Percentiles rank a stretch among this genome's conserved stretches.
Conservation (phyloP, 768 basidiomycete genomes). For the Lactifluus hygrophoroides region DNA sequence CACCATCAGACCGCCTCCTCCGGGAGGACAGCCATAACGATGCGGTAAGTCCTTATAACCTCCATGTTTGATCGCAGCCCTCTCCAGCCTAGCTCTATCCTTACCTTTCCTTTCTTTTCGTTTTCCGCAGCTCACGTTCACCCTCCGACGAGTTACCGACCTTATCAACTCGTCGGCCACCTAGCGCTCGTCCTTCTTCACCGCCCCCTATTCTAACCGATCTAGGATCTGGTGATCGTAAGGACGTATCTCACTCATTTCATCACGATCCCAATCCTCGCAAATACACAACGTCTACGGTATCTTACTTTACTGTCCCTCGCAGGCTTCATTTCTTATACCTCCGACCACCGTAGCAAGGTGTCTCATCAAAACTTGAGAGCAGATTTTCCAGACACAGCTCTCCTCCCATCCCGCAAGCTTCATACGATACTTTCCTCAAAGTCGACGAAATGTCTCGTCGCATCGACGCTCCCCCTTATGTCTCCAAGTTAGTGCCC, state of each 20-base stretch:
- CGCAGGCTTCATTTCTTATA: not conserved
- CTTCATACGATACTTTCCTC: constrained; percentile 18
- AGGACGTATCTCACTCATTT: constrained; percentile 8
- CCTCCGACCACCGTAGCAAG: not conserved
- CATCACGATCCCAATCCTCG: constrained; percentile 7
- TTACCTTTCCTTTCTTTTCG: constrained; percentile 9
- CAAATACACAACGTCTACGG: not conserved
- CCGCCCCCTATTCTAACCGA: constrained; percentile 10
- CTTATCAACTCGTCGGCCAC: constrained; percentile 9
- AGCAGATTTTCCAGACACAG: not conserved
- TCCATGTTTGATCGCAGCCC: constrained; percentile 3
- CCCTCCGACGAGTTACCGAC: constrained; percentile 7
- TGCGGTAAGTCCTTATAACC: constrained; percentile 21
- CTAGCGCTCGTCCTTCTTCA: constrained; percentile 10
- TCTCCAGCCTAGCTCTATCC: constrained; percentile 1
- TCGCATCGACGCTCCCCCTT: constrained; percentile 35
- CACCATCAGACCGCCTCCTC: constrained; percentile 16
- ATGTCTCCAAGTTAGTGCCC: constrained; percentile 23
- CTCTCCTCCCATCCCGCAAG: constrained; percentile 11
- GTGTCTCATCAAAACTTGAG: not conserved
- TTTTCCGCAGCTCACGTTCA: constrained; percentile 13
- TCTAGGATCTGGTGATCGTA: constrained; percentile 16
- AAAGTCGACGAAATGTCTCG: constrained; percentile 38
- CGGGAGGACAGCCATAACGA: constrained; percentile 14
- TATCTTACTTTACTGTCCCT: not conserved